Evolutionary conservation across 148 eudicot species (phyloP).

Genomic region (Silene conica): DNA sequence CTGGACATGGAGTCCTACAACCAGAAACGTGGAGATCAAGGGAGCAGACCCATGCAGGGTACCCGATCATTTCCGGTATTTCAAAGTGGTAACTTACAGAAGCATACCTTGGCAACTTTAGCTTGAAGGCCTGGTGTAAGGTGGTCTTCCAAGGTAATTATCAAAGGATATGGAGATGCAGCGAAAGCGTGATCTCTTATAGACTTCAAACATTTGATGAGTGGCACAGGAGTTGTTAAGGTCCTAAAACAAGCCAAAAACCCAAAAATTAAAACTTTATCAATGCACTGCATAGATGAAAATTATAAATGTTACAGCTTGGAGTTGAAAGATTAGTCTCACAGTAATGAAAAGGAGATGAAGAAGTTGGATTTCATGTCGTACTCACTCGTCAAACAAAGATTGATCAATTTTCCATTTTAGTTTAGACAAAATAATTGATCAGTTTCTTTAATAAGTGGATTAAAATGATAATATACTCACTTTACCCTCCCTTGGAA

Average conservation of each 20-base stretch:
- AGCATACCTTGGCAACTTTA: constrained; percentile 79
- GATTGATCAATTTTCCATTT: not conserved
- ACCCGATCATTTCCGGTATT: not conserved
- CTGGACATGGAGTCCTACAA: not conserved
- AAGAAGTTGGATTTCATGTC: not conserved
- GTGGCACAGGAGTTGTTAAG: constrained; percentile 78
- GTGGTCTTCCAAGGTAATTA: constrained; percentile 93
- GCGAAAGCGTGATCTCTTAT: constrained; percentile 83
- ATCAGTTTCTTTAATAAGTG: not conserved
- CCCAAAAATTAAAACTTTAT: not conserved
- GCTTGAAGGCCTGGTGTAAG: constrained; percentile 86
- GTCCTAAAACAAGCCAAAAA: constrained; percentile 46
- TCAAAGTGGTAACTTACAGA: not conserved
- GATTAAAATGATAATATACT: not conserved
- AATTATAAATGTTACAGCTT: not conserved
- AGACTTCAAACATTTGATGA: constrained; percentile 72
- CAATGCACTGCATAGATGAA: not conserved
- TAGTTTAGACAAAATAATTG: not conserved
- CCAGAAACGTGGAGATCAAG: not conserved
- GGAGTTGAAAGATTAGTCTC: not conserved
- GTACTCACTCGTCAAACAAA: too few relatives aligned
- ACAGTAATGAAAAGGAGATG: not conserved
- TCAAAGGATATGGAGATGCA: constrained; percentile 73
- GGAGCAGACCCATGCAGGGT: not conserved
- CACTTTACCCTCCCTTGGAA: not conserved